Base-by-base conservation (phyloP, 2,329 filamentous ascomycete genomes). In the Xylogone sp. region DNA sequence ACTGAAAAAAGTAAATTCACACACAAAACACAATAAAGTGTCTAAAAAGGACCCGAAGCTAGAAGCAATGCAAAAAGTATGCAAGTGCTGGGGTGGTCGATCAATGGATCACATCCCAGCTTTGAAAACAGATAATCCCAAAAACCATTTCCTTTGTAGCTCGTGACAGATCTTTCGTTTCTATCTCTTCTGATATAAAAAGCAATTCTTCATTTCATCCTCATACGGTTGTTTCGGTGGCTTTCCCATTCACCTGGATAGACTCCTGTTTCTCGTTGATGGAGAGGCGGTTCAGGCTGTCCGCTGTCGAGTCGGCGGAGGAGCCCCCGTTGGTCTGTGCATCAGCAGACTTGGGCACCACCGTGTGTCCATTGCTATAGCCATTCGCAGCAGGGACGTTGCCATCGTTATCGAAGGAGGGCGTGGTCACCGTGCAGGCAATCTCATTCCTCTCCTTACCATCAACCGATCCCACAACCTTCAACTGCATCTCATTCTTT, bases 401-500 rank as follows among this genome's bases (percentile, higher is more conserved):
- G 31, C 7, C 8, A 27, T 16, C 22, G 13, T 16, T 18, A 10
- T 16, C 9, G 7, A 45, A 39, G 13, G n/a, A 13, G 5, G 43
- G 24, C 21, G 34, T 59, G 13, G 49, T 59, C 1, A 65, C 31
- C 1, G 54, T 53, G 45, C 62, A 65, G 2, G 66, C 49, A 10
- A 52, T 66, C 61, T 78, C 76, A 13, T 65, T 62, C 51, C 77
- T 71, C 51, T 73, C 65, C 54, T 72, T 66, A 13, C 76, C 75
- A 3, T 71, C 69, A 47, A 70, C 66, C 48, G 68, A 72, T 2
- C 83, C 83, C 8, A 78, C 70, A 0, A 77, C 77, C 4, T 83
- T 45, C 50, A 81, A 84, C 54, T 78, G 76, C 24, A 83, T 52
- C 46, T 68, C 64, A 47, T 69, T 69, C 16, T 46, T 49, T 3